Base-by-base conservation (phyloP, 2,329 filamentous ascomycete species). In the Penicillium nordicum region DNA sequence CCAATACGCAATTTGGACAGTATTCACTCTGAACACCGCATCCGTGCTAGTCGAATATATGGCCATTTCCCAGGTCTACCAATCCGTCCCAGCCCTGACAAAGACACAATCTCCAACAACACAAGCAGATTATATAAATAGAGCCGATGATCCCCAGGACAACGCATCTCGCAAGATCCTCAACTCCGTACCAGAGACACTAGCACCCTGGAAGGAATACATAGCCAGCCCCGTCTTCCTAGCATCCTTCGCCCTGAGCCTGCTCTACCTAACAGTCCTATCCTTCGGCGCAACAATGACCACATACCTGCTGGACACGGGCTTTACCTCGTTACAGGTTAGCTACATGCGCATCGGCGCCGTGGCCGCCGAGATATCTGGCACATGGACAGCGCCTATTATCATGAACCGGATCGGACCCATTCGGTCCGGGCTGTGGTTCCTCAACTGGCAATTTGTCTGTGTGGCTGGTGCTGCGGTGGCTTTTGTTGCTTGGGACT, bases 341-440 rank as follows among this genome's bases (percentile, higher is more conserved):
- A 82, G 79, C 3, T 63, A 75, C 34, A 76, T 79, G 55, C 72
- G 79, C 36, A 77, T 78, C 7, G 71, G 74, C 18, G 78, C 80
- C 3, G 80, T 80, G 5, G 46, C 77, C 8, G 76, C 82, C n/a
- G 82, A 84, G 62, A 73, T 84, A 12, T 78, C 75, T 16, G 80
- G 80, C 11, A 84, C 82, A 2, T 76, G 81, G 63, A 69, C 80
- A 8, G 82, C 81, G 0, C 82, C 82, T 0, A 65, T 74, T 16
- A 71, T 80, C 5, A 80, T 84, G 67, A 69, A 71, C 2, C 73
- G 71, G 38, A 80, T 87, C 38, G 84, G 85, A 0, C 74, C 80
- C 1, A 76, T 89, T 8, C 77, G 89, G n/a, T 79, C 82, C 0
- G 89, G 88, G 0, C 77, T 91, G 3, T 92, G 89, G 89, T 85